A percentile compares a stretch with the other conserved stretches of the same genome.
phyloP scores from a whole-genome alignment of 2,329 filamentous ascomycete species.

The Paraphoma sp. region DNA sequence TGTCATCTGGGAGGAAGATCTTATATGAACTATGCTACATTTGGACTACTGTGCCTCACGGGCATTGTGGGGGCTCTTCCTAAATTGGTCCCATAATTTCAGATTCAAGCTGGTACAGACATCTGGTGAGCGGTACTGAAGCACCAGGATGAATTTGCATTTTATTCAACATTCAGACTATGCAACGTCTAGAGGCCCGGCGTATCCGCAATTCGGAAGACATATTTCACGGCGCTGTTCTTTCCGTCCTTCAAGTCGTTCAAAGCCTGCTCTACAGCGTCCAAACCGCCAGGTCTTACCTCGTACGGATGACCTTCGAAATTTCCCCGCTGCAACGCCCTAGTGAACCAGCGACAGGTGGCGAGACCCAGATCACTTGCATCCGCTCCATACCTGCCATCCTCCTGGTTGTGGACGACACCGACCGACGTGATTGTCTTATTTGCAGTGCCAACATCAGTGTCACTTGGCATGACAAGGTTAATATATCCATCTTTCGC shows the following conservation, averaged over 20 bases:
- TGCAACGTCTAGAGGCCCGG: background rate
- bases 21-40: background rate
- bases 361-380: background rate
- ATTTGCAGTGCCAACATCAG: background rate
- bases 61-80: background rate
- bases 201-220: slow-evolving; percentile 54
- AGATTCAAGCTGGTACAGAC: background rate
- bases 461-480: background rate
- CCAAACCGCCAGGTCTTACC: slow-evolving; percentile 59
- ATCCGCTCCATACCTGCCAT: slow-evolving; percentile 8
- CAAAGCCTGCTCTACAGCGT: slow-evolving; percentile 59
- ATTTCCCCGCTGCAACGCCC: slow-evolving; percentile 54
- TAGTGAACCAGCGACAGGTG: slow-evolving; percentile 42
- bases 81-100: background rate
- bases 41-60: background rate
- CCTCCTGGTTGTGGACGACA: background rate
- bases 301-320: slow-evolving; percentile 56
- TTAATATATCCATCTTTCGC: background rate
- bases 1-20: background rate
- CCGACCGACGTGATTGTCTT: background rate
- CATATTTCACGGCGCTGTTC: slow-evolving; percentile 67
- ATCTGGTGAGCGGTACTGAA: background rate
- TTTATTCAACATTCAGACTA: background rate
- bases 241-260: slow-evolving; percentile 62
- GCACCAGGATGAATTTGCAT: too few relatives aligned